These are phyloP conservation scores for Apostasia ramifera DNA, from an alignment of 106 monocot species.

Conservation along the genomic window DNA sequence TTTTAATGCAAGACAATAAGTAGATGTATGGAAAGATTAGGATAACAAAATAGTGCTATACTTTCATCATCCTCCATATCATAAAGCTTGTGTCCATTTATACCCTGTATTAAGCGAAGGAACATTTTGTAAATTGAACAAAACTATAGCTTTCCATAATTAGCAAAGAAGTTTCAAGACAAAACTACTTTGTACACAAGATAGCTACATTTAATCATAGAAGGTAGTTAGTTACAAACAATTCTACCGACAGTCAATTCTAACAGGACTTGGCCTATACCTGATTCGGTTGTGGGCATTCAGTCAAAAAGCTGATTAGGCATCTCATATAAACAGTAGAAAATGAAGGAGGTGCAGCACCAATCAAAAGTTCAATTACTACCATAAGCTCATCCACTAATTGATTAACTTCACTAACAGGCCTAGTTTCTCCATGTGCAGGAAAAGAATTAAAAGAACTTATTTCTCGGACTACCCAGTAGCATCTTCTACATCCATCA, in stretches of 20 bases:
- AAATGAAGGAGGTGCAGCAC: conserved; percentile 59
- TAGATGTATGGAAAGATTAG: no score
- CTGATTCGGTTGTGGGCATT: conserved; percentile 97
- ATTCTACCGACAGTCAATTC: neutral
- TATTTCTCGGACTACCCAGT: conserved; percentile 68
- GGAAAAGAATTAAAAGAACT: conserved; percentile 69
- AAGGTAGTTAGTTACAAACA: no score
- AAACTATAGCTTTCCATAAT: no score
- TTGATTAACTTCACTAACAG: conserved; percentile 79
- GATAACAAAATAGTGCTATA: no score
- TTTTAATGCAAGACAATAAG: no score
- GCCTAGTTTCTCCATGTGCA: conserved; percentile 34
- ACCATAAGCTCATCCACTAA: conserved; percentile 97
- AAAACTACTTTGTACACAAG: no score
- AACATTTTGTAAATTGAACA: no score
- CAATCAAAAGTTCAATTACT: conserved; percentile 88
- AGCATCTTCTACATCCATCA: conserved; percentile 95
- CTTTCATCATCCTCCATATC: no score
- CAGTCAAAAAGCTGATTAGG: conserved; percentile 84
- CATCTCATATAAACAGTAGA: conserved; percentile 62
- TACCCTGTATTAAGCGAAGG: no score
- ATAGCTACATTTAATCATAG: no score
- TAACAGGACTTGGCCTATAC: conserved; percentile 18
- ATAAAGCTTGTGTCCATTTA: no score
- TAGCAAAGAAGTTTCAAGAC: no score